phyloP scores from a whole-genome alignment of 179 eudicot genomes.

The Nepenthes alata region DNA sequence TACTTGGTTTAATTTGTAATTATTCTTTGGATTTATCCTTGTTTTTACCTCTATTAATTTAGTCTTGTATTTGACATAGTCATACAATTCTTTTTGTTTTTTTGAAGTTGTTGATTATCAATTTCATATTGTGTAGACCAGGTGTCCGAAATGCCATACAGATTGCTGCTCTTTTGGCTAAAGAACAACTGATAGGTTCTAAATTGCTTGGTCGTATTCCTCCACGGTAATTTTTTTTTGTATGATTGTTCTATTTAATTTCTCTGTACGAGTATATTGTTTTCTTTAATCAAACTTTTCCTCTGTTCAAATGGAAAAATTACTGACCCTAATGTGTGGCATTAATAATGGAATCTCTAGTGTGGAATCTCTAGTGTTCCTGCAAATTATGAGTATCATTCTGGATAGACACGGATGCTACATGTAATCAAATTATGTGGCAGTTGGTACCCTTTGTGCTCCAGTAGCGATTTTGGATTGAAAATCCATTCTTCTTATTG shows the following conservation, averaged over 20 bases:
- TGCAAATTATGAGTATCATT: too few relatives aligned
- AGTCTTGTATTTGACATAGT: background rate
- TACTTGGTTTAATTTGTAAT: background rate
- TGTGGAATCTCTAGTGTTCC: too few relatives aligned
- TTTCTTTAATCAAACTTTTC: background rate
- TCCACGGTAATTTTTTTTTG: slow-evolving; percentile 30
- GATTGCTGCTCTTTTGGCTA: slow-evolving; percentile 60
- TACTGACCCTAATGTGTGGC: too few relatives aligned
- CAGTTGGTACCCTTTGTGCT: too few relatives aligned
- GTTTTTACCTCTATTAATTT: background rate
- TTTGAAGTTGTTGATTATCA: slow-evolving; percentile 4
- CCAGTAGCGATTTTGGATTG: too few relatives aligned
- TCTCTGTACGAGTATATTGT: background rate
- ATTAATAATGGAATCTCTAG: too few relatives aligned
- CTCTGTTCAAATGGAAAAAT: background rate
- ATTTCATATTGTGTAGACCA: slow-evolving; percentile 31
- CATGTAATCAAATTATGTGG: too few relatives aligned
- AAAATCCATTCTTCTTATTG: too few relatives aligned
- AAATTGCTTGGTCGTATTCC: slow-evolving; percentile 77
- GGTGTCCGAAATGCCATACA: slow-evolving; percentile 79
- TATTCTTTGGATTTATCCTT: background rate
- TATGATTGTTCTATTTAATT: background rate
- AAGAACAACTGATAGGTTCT: slow-evolving; percentile 64
- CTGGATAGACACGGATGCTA: too few relatives aligned
- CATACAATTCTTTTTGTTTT: background rate